Evolutionary conservation across 139 green algal species (phyloP).

Genomic region (Microglena sp.): DNA sequence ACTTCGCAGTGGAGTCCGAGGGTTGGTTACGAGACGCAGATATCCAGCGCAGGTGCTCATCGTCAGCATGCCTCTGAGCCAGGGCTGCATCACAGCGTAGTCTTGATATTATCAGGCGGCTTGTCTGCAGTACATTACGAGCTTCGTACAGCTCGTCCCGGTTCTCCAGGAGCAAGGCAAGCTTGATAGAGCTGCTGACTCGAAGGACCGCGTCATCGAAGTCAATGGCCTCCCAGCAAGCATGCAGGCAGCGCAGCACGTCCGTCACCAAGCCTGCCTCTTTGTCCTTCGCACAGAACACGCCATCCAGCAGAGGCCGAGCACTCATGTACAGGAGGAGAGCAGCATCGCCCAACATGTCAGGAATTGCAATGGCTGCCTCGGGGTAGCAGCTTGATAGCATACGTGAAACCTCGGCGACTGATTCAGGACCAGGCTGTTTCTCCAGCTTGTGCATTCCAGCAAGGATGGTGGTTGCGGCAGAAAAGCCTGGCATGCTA

Average conservation of each 20-base stretch:
- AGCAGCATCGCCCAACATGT: conserved; percentile 27
- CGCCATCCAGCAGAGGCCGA: conserved; percentile 30
- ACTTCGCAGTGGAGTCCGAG: conserved; percentile 10
- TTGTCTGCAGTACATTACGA: conserved; percentile 6
- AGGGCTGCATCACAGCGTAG: not conserved
- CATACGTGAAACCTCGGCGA: not conserved
- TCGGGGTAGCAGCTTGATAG: not conserved
- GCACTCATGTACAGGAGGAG: conserved; percentile 24
- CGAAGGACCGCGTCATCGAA: conserved; percentile 33
- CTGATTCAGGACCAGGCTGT: conserved; percentile 12
- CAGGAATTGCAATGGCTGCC: conserved; percentile 11
- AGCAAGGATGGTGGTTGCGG: conserved; percentile 5
- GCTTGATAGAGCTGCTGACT: conserved; percentile 21
- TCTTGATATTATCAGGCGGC: not conserved
- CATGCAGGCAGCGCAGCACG: conserved; percentile 15
- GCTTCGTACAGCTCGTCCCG: conserved; percentile 8
- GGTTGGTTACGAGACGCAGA: conserved; percentile 36
- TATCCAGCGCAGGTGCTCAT: conserved; percentile 47
- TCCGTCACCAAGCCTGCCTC: conserved; percentile 16
- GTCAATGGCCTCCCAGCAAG: conserved; percentile 12
- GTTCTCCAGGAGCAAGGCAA: conserved; percentile 38
- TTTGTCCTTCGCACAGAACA: conserved; percentile 16
- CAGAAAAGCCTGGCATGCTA: no score
- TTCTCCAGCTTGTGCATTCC: conserved; percentile 13
- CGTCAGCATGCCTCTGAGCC: not conserved